Base-by-base conservation (phyloP, 1,284 basidiomycete species). In the Cryptococcus deneoformans region DNA sequence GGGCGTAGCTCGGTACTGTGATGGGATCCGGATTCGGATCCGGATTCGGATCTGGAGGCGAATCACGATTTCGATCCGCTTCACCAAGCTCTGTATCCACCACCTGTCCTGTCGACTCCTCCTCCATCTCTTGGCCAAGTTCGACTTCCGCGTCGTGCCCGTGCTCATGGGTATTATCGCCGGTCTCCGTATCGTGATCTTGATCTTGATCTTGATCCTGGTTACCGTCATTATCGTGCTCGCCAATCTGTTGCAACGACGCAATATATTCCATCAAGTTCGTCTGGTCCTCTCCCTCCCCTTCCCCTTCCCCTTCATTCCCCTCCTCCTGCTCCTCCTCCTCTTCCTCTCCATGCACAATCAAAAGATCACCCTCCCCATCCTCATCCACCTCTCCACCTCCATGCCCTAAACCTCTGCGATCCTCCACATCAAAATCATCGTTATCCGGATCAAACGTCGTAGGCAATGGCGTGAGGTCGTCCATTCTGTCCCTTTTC, bases 381-480 rank as follows among this genome's bases (percentile, higher is more conserved):
- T 20, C 20, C 20, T 20, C 24, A 43, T n/a, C 46, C n/a, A 16
- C 20, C 29, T 40, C 10, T 44, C 16, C 50, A 55, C 54, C 7
- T 52, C 53, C 14, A 45, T 45, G 6, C 56, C 52, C 14, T 50
- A 46, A 29, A 36, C 44, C n/a, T 29, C 24, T 45, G 20, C 44
- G 42, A 6, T 9, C 10, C 7, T 50, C 59, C 12, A 60, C 52
- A 20, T 50, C 20, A 20, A 20, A 20, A 20, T 20, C 20, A 20
- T 20, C 55, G 11, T 42, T 44, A 39, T 64, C 59, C 5, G 62
- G 62, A 40, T 64, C 59, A n/a, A 59, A 64, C n/a, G 40, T 48
- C 6, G 59, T 59, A 1, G 62, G 62, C 5, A 64, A 43, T 20
- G 57, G 57, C 3, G 51, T 54, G 3, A 64, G 52, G 11, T 59